phyloP scores from a whole-genome alignment of 2,329 filamentous ascomycete species.

The Diplodia sapinea region DNA sequence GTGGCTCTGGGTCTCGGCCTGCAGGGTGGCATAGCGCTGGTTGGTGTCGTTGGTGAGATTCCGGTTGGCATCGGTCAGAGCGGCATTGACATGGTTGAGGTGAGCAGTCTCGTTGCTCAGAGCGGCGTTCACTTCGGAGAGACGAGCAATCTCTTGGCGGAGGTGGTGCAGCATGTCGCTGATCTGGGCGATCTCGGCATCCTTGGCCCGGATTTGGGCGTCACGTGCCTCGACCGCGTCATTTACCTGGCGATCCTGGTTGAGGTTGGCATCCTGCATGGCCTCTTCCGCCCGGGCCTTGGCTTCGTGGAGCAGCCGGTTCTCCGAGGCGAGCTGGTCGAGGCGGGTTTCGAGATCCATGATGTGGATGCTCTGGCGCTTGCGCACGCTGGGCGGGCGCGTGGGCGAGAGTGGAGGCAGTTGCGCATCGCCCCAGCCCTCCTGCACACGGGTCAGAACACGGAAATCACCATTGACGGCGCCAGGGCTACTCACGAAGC shows the following conservation, averaged over 20 bases:
- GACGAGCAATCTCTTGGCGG: constrained; percentile 78
- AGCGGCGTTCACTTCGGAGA: constrained; percentile 82
- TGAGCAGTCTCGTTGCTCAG: constrained; percentile 79
- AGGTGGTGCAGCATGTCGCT: constrained; percentile 79
- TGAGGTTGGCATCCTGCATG: constrained; percentile 58
- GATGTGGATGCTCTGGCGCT: constrained; percentile 96
- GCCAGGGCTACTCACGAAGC: constrained; percentile 74
- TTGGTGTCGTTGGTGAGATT: constrained; percentile 78
- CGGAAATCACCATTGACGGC: constrained; percentile 28
- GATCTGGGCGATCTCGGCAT: constrained; percentile 84
- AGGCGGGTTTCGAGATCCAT: constrained; percentile 83
- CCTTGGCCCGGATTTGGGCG: constrained; percentile 76
- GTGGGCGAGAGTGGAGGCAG: constrained; percentile 91
- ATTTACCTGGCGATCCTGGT: constrained; percentile 54
- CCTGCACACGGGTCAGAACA: constrained; percentile 61
- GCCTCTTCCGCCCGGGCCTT: constrained; percentile 71
- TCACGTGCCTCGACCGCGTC: constrained; percentile 68
- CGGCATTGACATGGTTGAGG: constrained; percentile 81
- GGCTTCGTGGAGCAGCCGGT: constrained; percentile 76
- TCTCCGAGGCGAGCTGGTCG: constrained; percentile 85
- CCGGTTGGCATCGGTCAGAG: constrained; percentile 76
- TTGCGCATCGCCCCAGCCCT: constrained; percentile 91
- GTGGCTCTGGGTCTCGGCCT: constrained; percentile 65
- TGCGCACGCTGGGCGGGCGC: constrained; percentile 92
- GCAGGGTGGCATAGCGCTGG: constrained; percentile 70